phyloP scores from a whole-genome alignment of 805 yeast species.

The Candida germanica region DNA sequence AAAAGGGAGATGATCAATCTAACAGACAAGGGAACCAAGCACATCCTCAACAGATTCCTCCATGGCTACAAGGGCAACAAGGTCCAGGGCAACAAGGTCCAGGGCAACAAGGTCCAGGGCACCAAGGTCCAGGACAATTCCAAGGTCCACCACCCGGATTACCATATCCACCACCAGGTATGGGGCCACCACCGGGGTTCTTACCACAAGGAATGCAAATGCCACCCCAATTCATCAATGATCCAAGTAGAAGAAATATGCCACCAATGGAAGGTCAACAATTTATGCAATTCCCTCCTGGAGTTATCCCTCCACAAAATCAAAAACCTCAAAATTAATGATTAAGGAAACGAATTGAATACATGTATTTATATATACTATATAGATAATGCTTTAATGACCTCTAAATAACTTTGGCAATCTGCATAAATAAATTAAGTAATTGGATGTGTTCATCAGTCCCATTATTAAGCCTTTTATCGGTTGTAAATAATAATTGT shows the following conservation, averaged over 20 bases:
- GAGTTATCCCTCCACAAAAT: constrained; percentile 8
- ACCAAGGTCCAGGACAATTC: too few relatives aligned
- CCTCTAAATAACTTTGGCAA: constrained; percentile 20
- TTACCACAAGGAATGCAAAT: constrained; percentile 21
- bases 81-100: constrained; percentile 2
- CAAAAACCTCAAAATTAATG: constrained; percentile 8
- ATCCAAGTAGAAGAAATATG: constrained; percentile 6
- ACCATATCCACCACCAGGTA: constrained; percentile 13
- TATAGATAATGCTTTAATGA: constrained; percentile 5
- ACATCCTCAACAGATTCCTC: constrained; percentile 19
- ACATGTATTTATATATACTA: not conserved
- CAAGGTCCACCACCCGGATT: too few relatives aligned
- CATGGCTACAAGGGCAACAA: constrained; percentile 22
- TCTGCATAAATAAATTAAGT: constrained; percentile 51
- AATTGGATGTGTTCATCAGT: constrained; percentile 86
- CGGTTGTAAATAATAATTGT: constrained; percentile 65
- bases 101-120: not conserved
- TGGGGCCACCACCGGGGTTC: constrained; percentile 13
- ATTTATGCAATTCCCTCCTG: constrained; percentile 2
- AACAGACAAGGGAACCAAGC: constrained; percentile 1
- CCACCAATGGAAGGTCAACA: constrained; percentile 8
- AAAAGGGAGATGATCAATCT: not conserved
- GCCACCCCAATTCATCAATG: constrained; percentile 15
- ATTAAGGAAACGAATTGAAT: not conserved
- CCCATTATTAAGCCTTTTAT: constrained; percentile 74